Evolutionary conservation across 2,329 filamentous ascomycete genomes (phyloP).

Genomic region (Fusarium nisikadoi): DNA sequence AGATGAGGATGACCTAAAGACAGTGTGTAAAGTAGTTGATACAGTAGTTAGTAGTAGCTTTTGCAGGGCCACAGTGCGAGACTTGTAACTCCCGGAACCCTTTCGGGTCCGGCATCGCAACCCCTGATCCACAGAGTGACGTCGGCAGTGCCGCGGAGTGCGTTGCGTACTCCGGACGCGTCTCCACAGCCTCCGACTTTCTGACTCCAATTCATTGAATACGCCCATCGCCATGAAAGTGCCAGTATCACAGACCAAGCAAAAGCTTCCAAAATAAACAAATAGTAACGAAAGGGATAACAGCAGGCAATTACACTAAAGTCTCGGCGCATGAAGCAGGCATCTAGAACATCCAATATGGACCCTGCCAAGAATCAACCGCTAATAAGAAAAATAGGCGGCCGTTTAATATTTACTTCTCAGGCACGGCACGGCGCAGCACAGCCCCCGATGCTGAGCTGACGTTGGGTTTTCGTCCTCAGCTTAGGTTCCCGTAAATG

Average conservation of each 20-base stretch:
- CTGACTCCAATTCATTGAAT: slow-evolving; percentile 1
- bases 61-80: not conserved
- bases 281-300: not conserved
- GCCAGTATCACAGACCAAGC: not conserved
- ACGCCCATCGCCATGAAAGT: not conserved
- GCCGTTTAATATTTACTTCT: not conserved
- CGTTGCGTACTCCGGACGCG: slow-evolving; percentile 27
- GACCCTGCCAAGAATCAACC: slow-evolving; percentile 27
- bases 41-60: not conserved
- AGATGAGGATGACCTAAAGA: slow-evolving; percentile 13
- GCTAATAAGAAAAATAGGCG: slow-evolving; percentile 8
- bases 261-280: not conserved
- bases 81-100: not conserved
- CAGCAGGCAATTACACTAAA: not conserved
- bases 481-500: not conserved
- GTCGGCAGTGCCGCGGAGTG: slow-evolving; percentile 34
- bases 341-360: slow-evolving; percentile 11
- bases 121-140: slow-evolving; percentile 38
- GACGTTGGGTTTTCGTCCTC: slow-evolving; percentile 43
- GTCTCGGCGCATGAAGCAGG: slow-evolving; percentile 7
- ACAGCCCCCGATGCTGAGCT: slow-evolving; percentile 41
- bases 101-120: slow-evolving; percentile 13
- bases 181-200: slow-evolving; percentile 29
- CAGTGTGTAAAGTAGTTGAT: not conserved
- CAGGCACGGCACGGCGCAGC: not conserved